Evolutionary conservation across 176 grass and related monocot species (phyloP).

Genomic region (Puya raimondii): DNA sequence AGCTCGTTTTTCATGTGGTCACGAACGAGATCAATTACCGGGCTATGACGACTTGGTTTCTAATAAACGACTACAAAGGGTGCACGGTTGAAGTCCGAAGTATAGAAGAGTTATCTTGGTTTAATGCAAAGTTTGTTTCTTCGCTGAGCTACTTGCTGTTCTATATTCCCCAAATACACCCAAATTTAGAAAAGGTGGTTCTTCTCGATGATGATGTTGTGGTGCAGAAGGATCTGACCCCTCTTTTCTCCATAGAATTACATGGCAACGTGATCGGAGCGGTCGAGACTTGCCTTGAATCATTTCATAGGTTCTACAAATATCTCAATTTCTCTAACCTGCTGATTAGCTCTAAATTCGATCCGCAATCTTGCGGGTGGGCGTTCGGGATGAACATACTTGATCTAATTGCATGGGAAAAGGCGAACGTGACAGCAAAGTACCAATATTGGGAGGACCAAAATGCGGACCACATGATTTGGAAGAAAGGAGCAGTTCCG

Average conservation of each 20-base stretch:
- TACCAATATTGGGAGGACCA: constrained; percentile 91
- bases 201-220: constrained; percentile 99
- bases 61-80: constrained; percentile 83
- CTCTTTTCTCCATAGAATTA: constrained; percentile 86
- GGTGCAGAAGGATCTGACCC: constrained; percentile 93
- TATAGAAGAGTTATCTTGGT: constrained; percentile 90
- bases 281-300: constrained; percentile 94
- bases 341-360: constrained; percentile 73
- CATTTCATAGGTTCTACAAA: constrained; percentile 90
- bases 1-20: constrained; percentile 98
- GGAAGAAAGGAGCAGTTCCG: constrained; percentile 79
- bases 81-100: constrained; percentile 77
- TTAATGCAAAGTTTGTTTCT: constrained; percentile 70
- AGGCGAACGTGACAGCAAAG: constrained; percentile 53
- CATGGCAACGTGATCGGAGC: constrained; percentile 96
- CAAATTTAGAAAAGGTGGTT: constrained; percentile 89
- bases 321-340: constrained; percentile 92
- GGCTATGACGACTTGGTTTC: constrained; percentile 90
- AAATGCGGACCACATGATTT: constrained; percentile 74
- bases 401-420: constrained; percentile 94
- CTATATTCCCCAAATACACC: constrained; percentile 92
- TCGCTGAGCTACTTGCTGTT: constrained; percentile 84
- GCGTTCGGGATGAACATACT: constrained; percentile 99
- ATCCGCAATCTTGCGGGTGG: constrained; percentile 92
- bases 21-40: constrained; percentile 64